A percentile compares a stretch with the other conserved stretches of the same genome.
These are phyloP conservation scores for Platanthera zijinensis DNA, from an alignment of 106 monocot genomes.

Conservation along the genomic window DNA sequence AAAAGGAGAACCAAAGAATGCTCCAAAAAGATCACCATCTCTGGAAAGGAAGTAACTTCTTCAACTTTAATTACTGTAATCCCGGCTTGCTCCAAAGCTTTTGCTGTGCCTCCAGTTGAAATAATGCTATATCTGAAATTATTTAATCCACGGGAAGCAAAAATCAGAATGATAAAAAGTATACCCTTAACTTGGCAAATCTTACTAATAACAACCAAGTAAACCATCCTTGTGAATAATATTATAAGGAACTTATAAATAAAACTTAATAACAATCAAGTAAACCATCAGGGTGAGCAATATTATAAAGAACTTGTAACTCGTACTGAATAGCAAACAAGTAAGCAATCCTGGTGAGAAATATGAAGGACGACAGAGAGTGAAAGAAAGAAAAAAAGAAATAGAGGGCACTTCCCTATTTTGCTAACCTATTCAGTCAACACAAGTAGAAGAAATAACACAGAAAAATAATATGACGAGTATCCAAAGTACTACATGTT, in stretches of 20 bases:
- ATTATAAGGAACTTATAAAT: no score
- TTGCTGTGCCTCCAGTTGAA: conserved; percentile 11
- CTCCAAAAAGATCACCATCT: conserved; percentile 56
- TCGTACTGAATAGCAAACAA: no score
- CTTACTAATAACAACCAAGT: background rate
- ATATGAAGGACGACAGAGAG: background rate
- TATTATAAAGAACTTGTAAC: no score
- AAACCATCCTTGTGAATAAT: background rate
- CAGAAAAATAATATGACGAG: background rate
- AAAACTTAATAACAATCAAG: no score
- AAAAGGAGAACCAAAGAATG: background rate
- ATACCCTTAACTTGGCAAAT: background rate
- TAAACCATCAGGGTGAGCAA: no score
- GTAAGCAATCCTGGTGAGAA: background rate
- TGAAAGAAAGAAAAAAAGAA: background rate
- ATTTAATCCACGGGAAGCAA: background rate
- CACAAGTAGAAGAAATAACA: background rate
- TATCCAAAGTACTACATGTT: background rate
- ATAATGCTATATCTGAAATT: conserved; percentile 6
- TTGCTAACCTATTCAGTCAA: no score
- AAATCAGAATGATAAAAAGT: background rate
- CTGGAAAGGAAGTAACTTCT: conserved; percentile 80
- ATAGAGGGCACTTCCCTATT: background rate
- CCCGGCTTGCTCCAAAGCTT: conserved; percentile 35
- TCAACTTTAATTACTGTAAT: conserved; percentile 84